These are phyloP conservation scores for Sporothrix humicola DNA, from an alignment of 2,329 filamentous ascomycete genomes.

Conservation along the genomic window DNA sequence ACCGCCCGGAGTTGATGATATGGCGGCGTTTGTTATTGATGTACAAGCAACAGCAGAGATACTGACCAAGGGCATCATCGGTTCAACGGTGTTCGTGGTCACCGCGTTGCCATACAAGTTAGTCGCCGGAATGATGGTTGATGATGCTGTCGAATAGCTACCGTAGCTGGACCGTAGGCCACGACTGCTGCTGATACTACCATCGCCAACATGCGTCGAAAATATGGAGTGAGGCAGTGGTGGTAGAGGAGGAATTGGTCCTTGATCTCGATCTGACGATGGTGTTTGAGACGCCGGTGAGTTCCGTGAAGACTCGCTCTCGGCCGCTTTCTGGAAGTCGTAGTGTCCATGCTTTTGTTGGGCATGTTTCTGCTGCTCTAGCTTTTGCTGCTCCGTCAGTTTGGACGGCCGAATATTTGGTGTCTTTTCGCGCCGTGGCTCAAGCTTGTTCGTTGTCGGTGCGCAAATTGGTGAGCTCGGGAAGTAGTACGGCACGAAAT, in stretches of 20 bases:
- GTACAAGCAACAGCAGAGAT: background rate
- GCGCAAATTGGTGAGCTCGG: conserved; percentile 49
- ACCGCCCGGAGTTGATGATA: background rate
- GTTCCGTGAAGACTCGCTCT: background rate
- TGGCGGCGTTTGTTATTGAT: background rate
- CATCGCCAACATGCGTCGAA: background rate
- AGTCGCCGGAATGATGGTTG: background rate
- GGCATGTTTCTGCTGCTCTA: conserved; percentile 3
- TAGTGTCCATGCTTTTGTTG: conserved; percentile 26
- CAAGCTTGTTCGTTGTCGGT: conserved; percentile 47
- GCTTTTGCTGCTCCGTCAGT: background rate
- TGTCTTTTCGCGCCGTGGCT: conserved; percentile 42
- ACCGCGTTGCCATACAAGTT: conserved; percentile 33
- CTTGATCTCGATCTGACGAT: background rate
- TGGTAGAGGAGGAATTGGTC: conserved; percentile 15
- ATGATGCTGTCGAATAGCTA: conserved; percentile 31
- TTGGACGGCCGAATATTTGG: conserved; percentile 31
- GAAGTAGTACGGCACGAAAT: conserved; percentile 40
- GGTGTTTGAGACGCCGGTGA: too few species aligned
- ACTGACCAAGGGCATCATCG: conserved; percentile 23
- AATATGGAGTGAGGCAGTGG: background rate
- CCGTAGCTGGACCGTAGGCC: conserved; percentile 33
- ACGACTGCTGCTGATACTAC: background rate
- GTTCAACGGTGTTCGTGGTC: conserved; percentile 32
- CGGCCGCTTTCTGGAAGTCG: conserved; percentile 26